Base-by-base conservation (phyloP, 208 protist genomes). In the Wallacemonas sp. region DNA sequence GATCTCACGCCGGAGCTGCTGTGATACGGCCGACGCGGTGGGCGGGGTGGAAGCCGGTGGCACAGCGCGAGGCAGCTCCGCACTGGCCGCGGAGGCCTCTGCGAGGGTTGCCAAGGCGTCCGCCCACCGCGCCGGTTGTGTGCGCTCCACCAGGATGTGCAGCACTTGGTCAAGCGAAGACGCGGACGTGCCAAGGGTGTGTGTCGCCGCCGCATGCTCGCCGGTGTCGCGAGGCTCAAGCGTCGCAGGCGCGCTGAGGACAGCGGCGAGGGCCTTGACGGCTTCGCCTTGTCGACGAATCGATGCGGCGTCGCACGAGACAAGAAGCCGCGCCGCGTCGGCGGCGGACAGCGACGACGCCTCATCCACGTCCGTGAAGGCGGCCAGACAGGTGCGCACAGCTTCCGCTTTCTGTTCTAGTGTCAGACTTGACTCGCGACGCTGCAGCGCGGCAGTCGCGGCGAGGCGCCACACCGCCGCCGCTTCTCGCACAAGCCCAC, bases 61-160 rank as follows among this genome's bases (percentile, higher is more conserved):
- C 13, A 42, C 37, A 42, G 37, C 37, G 17, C 37, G 12, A 12
- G n/a, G n/a, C n/a, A n/a, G n/a, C n/a, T n/a, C n/a, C n/a, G n/a
- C n/a, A n/a, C n/a, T n/a, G n/a, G n/a, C n/a, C n/a, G n/a, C n/a
- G n/a, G 50, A 57, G n/a, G 55, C 55, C 34, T 62, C 34, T 4
- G 42, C 12, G 60, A 74, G 55, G 4, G 77, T 45, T 22, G 73
- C 70, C 32, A 81, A 48, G 1, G 76, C 76, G 33, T 81, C 76
- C 13, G 48, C 37, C 76, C 76, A 81, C 5, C 70, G 64, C 33
- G 76, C 70, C 3, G 70, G 59, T 30, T 53, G 27, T 0, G 63
- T 59, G n/a, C 50, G 29, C 21, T 50, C 36, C 10, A 81, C 61
- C 27, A 81, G 61, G 2, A 61, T 39, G 44, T 76, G 36, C 26